Percentiles rank a stretch among this genome's conserved stretches.
Conservation (phyloP, 2,329 filamentous ascomycete genomes). For the Fusarium veterinarium region DNA sequence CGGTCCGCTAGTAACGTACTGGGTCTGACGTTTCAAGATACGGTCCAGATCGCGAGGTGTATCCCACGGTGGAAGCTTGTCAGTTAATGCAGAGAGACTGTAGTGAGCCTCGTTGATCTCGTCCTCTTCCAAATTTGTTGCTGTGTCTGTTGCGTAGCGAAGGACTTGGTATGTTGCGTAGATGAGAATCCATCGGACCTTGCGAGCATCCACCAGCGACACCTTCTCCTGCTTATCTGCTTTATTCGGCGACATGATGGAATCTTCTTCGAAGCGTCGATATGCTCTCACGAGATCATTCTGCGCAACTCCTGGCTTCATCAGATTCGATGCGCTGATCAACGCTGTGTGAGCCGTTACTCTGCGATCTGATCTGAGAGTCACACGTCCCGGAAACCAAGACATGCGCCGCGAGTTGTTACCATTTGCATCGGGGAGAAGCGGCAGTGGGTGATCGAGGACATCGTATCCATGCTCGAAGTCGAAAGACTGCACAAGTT, state of each 20-base stretch:
- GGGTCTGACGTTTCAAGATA: conserved; percentile 46
- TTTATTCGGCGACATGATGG: conserved; percentile 60
- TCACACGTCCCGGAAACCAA: conserved; percentile 57
- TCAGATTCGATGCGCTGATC: conserved; percentile 61
- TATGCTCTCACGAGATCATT: conserved; percentile 75
- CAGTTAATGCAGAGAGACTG: conserved; percentile 58
- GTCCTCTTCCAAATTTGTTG: conserved; percentile 69
- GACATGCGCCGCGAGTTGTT: conserved; percentile 50
- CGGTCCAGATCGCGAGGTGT: conserved; percentile 45
- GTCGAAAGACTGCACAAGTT: conserved; percentile 76
- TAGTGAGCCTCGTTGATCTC: conserved; percentile 69
- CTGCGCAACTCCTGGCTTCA: conserved; percentile 51
- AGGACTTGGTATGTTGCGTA: conserved; percentile 81
- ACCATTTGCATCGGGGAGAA: conserved; percentile 65
- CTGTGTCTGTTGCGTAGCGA: conserved; percentile 69
- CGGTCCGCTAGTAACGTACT: conserved; percentile 35
- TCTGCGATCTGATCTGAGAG: conserved; percentile 60
- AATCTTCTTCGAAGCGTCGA: conserved; percentile 74
- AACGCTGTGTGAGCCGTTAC: conserved; percentile 65
- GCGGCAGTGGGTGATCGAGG: conserved; percentile 73
- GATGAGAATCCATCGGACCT: conserved; percentile 81
- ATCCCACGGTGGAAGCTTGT: conserved; percentile 60
- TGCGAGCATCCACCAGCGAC: conserved; percentile 73
- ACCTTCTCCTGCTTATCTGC: conserved; percentile 66
- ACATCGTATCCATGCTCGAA: conserved; percentile 66